Percentiles rank a stretch among this genome's conserved stretches.
Evolutionary conservation across 2,329 filamentous ascomycete genomes (phyloP).

Genomic region (Ceratocystis papillata): DNA sequence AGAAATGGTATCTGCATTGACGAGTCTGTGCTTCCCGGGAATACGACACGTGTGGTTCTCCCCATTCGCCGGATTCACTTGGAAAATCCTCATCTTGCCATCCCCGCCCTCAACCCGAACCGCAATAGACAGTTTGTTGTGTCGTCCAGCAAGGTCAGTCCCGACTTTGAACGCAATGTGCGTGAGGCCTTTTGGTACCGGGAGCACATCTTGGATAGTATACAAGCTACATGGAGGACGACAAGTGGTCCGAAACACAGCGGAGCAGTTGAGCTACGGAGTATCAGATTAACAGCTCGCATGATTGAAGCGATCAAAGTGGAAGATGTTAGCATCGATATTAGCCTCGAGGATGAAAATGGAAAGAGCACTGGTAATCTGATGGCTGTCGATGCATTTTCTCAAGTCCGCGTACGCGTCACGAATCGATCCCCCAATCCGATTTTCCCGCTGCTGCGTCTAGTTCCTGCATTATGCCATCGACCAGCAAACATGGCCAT

Average conservation of each 20-base stretch:
- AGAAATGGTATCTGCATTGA: slow-evolving; percentile 41
- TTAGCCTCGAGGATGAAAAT: slow-evolving; percentile 26
- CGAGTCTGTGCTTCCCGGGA: slow-evolving; percentile 52
- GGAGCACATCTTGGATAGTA: slow-evolving; percentile 61
- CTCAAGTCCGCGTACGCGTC: slow-evolving; percentile 59
- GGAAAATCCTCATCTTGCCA: slow-evolving; percentile 62
- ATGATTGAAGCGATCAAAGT: slow-evolving; percentile 79
- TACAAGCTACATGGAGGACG: slow-evolving; percentile 63
- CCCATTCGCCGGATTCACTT: slow-evolving; percentile 66
- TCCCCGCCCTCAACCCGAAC: slow-evolving; percentile 69
- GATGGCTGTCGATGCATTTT: slow-evolving; percentile 42
- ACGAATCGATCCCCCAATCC: slow-evolving; percentile 59
- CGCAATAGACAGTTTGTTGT: slow-evolving; percentile 90
- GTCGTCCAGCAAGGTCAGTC: slow-evolving; percentile 64
- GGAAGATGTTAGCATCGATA: slow-evolving; percentile 61
- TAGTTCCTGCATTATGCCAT: slow-evolving; percentile 66
- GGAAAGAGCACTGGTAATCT: slow-evolving; percentile 29
- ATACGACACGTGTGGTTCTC: slow-evolving; percentile 63
- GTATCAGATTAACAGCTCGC: slow-evolving; percentile 58
- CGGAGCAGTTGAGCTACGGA: slow-evolving; percentile 66
- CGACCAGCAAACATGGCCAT: slow-evolving; percentile 61
- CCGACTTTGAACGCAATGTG: slow-evolving; percentile 64
- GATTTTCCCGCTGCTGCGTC: slow-evolving; percentile 60
- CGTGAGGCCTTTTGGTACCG: slow-evolving; percentile 88
- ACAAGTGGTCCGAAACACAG: slow-evolving; percentile 40